Evolutionary conservation across 2,329 filamentous ascomycete species (phyloP).

Genomic region (Colletotrichum acutatum): DNA sequence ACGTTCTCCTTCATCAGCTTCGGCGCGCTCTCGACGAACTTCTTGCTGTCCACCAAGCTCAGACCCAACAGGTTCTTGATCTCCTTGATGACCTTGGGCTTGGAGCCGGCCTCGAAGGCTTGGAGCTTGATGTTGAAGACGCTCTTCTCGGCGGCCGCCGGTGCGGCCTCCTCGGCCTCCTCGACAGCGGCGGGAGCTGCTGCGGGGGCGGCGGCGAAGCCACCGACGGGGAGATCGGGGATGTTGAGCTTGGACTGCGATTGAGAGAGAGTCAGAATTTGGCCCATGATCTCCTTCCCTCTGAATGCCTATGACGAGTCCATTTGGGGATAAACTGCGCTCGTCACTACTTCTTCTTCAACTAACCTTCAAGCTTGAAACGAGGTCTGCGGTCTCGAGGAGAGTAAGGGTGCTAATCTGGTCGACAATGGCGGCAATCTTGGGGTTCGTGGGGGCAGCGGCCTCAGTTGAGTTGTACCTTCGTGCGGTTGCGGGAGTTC

Average conservation of each 20-base stretch:
- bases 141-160: slow-evolving; percentile 92
- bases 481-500: slow-evolving; percentile 64
- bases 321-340: not conserved
- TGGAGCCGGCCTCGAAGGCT: slow-evolving; percentile 86
- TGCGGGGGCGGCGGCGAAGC: slow-evolving; percentile 76
- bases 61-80: slow-evolving; percentile 95
- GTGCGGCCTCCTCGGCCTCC: slow-evolving; percentile 89
- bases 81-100: slow-evolving; percentile 99
- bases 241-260: slow-evolving; percentile 91
- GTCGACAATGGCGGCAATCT: slow-evolving; percentile 95
- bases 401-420: slow-evolving; percentile 99
- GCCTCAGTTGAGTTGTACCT: slow-evolving; percentile 91
- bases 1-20: slow-evolving; percentile 99
- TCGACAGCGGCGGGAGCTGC: slow-evolving; percentile 70
- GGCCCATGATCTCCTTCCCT: slow-evolving; percentile 6
- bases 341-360: not conserved
- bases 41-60: slow-evolving; percentile 99
- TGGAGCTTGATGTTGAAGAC: slow-evolving; percentile 96
- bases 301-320: not conserved
- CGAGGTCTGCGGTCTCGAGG: slow-evolving; percentile 95
- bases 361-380: slow-evolving; percentile 90
- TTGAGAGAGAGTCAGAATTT: slow-evolving; percentile 13
- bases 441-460: slow-evolving; percentile 75
- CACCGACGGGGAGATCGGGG: slow-evolving; percentile 94
- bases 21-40: slow-evolving; percentile 98